A percentile compares a stretch with the other conserved stretches of the same genome.
phyloP scores from a whole-genome alignment of 495 filamentous ascomycete genomes.

The Neurospora tetrasperma region DNA sequence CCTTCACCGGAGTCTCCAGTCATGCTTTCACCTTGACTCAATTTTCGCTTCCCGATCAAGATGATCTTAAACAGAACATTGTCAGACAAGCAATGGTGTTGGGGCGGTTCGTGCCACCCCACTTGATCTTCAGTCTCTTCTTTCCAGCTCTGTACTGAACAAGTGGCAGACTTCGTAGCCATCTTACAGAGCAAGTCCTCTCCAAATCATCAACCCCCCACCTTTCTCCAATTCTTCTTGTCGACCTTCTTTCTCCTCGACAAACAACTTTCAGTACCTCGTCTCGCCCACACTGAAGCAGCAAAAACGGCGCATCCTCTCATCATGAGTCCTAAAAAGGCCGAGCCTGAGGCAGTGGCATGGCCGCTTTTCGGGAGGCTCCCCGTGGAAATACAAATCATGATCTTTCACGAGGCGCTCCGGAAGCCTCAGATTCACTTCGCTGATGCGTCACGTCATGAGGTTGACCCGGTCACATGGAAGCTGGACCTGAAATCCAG shows the following conservation, averaged over 20 bases:
- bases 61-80: no score
- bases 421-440: slow-evolving; percentile 13
- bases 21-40: no score
- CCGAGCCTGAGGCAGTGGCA: neutral
- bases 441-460: neutral
- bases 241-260: neutral
- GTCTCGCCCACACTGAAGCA: neutral
- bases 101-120: neutral
- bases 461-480: neutral
- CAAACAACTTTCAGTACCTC: neutral
- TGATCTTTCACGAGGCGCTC: slow-evolving; percentile 11
- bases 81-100: no score
- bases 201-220: neutral
- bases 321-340: neutral
- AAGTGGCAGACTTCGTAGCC: neutral
- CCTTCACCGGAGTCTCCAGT: neutral
- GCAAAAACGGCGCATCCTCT: neutral
- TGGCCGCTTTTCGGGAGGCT: neutral
- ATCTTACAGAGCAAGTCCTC: neutral
- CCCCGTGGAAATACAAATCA: slow-evolving; percentile 7
- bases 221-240: neutral
- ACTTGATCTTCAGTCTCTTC: neutral
- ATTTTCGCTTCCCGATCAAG: no score
- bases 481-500: neutral
- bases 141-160: neutral